Conservation (phyloP, 2,329 filamentous ascomycete species). For the Fusarium sp. region DNA sequence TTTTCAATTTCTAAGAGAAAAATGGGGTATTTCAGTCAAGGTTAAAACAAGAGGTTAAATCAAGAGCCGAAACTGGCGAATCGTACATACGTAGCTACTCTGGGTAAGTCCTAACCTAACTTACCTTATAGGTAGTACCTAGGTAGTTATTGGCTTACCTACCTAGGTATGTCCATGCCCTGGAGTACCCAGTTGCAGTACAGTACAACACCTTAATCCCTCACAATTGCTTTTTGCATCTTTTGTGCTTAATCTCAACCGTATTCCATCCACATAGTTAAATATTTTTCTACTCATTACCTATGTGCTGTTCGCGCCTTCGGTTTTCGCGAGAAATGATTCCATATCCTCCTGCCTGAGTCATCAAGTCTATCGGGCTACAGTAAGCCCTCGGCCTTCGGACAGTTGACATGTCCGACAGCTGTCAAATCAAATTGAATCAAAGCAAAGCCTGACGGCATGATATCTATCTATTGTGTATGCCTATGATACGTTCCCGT, state of each 20-base stretch:
- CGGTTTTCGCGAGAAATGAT: conserved; percentile 1
- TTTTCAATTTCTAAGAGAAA: too few species aligned
- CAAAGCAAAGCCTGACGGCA: conserved; percentile 37
- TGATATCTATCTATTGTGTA: conserved; percentile 17
- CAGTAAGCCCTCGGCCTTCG: conserved; percentile 44
- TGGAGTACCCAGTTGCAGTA: not conserved
- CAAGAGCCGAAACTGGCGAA: conserved; percentile 2
- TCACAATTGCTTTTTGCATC: not conserved
- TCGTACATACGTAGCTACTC: not conserved
- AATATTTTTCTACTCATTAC: not conserved
- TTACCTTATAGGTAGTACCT: too few species aligned
- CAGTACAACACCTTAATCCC: not conserved
- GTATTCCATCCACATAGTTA: not conserved
- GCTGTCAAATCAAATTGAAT: conserved; percentile 27
- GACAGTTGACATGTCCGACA: conserved; percentile 37
- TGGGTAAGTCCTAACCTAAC: too few species aligned
- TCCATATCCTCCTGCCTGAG: conserved; percentile 25
- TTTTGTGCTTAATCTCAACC: conserved; percentile 12
- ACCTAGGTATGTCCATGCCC: too few species aligned
- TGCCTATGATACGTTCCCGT: conserved; percentile 13
- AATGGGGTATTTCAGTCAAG: conserved; percentile 9
- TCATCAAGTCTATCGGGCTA: conserved; percentile 39
- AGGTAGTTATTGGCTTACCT: too few species aligned
- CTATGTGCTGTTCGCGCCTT: conserved; percentile 21
- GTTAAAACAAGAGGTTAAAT: conserved; percentile 12